A percentile compares a stretch with the other conserved stretches of the same genome.
These are phyloP conservation scores for Jaenimonas drosophilae DNA, from an alignment of 208 protist species.

Conservation along the genomic window DNA sequence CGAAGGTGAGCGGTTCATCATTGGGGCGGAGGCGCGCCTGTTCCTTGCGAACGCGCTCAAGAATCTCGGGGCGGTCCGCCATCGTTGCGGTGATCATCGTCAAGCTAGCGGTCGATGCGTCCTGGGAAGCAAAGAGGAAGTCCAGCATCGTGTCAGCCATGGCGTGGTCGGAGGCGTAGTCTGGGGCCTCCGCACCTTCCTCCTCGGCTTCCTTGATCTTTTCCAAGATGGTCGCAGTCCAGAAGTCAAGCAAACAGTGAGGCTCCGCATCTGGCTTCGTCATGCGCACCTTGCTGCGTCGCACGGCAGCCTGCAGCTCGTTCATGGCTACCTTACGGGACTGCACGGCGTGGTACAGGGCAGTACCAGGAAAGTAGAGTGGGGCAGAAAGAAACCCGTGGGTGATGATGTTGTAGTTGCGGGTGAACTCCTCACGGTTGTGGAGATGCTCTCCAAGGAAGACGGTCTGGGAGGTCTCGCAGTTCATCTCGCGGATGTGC, in stretches of 20 bases:
- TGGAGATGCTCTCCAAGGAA: slow-evolving; percentile 90
- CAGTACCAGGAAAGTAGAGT: slow-evolving; percentile 87
- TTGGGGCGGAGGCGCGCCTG: slow-evolving; percentile 68
- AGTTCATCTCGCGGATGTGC: slow-evolving; percentile 87
- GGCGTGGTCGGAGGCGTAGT: slow-evolving; percentile 67
- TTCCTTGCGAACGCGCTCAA: slow-evolving; percentile 81
- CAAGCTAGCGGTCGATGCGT: slow-evolving; percentile 72
- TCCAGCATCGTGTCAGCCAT: slow-evolving; percentile 89
- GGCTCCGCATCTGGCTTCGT: slow-evolving; percentile 59
- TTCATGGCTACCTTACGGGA: slow-evolving; percentile 80
- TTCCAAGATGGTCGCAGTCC: slow-evolving; percentile 68
- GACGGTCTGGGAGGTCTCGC: slow-evolving; percentile 87
- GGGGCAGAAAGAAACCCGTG: slow-evolving; percentile 88
- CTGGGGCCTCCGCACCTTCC: slow-evolving; percentile 51
- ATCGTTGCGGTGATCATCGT: slow-evolving; percentile 84
- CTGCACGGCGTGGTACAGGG: slow-evolving; percentile 85
- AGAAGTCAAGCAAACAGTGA: slow-evolving; percentile 90
- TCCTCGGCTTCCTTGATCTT: slow-evolving; percentile 61
- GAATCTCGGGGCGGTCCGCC: slow-evolving; percentile 82
- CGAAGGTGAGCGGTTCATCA: slow-evolving; percentile 72
- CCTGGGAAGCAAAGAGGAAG: slow-evolving; percentile 93
- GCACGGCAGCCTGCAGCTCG: slow-evolving; percentile 69
- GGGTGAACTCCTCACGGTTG: slow-evolving; percentile 76
- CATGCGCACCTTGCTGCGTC: slow-evolving; percentile 67
- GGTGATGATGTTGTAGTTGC: slow-evolving; percentile 91